phyloP scores from a whole-genome alignment of 495 filamentous ascomycete species.

The Haplographium delicatum region DNA sequence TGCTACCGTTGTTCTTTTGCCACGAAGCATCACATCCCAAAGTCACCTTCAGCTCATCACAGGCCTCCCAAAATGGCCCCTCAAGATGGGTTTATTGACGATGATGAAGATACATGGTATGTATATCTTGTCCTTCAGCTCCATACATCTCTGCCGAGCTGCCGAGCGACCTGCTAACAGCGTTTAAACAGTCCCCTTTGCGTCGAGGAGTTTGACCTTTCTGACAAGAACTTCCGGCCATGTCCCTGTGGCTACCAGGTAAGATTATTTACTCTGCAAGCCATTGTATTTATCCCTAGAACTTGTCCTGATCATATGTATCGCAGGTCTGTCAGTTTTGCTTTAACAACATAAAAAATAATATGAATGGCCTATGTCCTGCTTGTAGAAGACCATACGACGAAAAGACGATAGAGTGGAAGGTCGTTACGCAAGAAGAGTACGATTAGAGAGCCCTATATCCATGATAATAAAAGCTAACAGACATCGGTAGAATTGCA shows the following conservation, averaged over 20 bases:
- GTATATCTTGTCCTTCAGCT: constrained; percentile 19
- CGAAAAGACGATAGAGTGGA: constrained; percentile 94
- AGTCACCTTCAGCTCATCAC: neutral
- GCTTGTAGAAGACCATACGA: constrained; percentile 94
- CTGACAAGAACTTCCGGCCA: constrained; percentile 93
- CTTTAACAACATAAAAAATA: constrained; percentile 96
- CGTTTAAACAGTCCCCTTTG: constrained; percentile 69
- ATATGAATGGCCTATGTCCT: constrained; percentile 91
- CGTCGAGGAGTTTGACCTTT: constrained; percentile 97
- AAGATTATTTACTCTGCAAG: constrained; percentile 25
- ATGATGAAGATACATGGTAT: constrained; percentile 91
- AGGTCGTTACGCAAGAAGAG: constrained; percentile 90
- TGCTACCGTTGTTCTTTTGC: neutral
- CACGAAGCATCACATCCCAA: constrained; percentile 6
- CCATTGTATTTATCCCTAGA: neutral
- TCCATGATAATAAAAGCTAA: constrained; percentile 23
- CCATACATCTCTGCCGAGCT: neutral
- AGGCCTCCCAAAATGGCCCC: constrained; percentile 29
- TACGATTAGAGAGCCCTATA: constrained; percentile 41
- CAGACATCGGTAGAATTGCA: constrained; percentile 35
- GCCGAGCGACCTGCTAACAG: neutral
- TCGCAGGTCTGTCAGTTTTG: constrained; percentile 96
- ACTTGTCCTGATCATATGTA: constrained; percentile 1
- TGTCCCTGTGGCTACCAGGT: constrained; percentile 99
- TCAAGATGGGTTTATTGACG: constrained; percentile 97